Base-by-base conservation (phyloP, 176 grass and related monocot species). In the Juncus effusus region DNA sequence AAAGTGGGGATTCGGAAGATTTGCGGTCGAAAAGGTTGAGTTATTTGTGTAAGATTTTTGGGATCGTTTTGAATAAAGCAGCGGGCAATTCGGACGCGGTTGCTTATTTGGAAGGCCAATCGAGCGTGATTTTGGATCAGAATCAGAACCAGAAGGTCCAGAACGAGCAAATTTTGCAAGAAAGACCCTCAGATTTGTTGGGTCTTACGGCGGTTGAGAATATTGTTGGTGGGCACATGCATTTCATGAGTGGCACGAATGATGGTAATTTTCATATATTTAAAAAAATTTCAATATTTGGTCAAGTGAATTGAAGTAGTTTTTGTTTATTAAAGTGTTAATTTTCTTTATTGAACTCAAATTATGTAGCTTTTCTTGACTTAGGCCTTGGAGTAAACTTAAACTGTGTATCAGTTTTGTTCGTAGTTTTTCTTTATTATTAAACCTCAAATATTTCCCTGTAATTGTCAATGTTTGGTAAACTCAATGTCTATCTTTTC, bases 21-120 rank as follows among this genome's bases (percentile, higher is more conserved):
- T 70, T 69, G 69, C 80, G 51, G 38, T 51, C 56, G 42, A 91
- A 91, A 74, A 74, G 65, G 16, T 84, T 87, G 44, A 79, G 38
- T 47, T 67, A 72, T 59, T 13, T 96, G 37, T 96, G 84, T 69
- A 75, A 81, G 50, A 73, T 84, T 62, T 96, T 91, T 74, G 81
- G 87, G 75, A 69, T 91, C 58, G 84, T 82, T 68, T 81, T 85
- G 13, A 78, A 81, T 80, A 83, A 59, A 38, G 87, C 91, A 57
- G 84, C 87, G 62, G 84, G 52, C 52, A 80, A 77, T 63, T 16
- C 51, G 36, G 87, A 85, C 65, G 81, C 84, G 36, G 84, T 75
- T 87, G 54, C 79, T 38, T 85, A 62, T 66, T 74, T 96, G 84
- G 82, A 96, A 81, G 69, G 51, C 65, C 84, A 91, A 49, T 84